phyloP scores from a whole-genome alignment of 2,329 filamentous ascomycete species.

The Fulvia fulva region DNA sequence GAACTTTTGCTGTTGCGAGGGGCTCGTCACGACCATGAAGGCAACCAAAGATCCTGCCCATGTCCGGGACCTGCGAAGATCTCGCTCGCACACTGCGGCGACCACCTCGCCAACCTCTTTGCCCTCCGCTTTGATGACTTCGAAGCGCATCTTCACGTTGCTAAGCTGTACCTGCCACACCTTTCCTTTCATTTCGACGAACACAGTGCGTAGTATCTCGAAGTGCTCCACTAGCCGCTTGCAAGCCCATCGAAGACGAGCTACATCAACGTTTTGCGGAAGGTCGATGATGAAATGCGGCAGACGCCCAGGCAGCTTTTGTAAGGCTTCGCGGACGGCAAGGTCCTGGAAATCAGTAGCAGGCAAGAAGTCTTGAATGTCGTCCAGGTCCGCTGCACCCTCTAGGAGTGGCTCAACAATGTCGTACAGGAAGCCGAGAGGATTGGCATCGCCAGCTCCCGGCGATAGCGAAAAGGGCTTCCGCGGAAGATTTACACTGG shows the following conservation, averaged over 20 bases:
- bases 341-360: constrained; percentile 26
- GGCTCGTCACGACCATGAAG: constrained; percentile 24
- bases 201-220: constrained; percentile 55
- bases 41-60: constrained; percentile 21
- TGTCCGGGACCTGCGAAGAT: constrained; percentile 7
- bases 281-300: constrained; percentile 26
- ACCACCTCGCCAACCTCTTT: constrained; percentile 12
- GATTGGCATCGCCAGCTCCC: background rate
- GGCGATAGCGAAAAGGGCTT: background rate
- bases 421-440: background rate
- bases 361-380: constrained; percentile 11
- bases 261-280: constrained; percentile 18
- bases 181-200: constrained; percentile 44
- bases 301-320: constrained; percentile 11
- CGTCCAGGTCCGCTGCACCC: background rate
- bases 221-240: constrained; percentile 16
- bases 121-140: constrained; percentile 16
- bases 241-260: constrained; percentile 18
- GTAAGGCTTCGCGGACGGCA: constrained; percentile 9
- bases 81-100: constrained; percentile 9
- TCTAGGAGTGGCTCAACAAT: background rate
- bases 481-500: background rate
- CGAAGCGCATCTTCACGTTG: constrained; percentile 37
- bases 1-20: constrained; percentile 22
- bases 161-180: constrained; percentile 41